phyloP scores from a whole-genome alignment of 2,329 filamentous ascomycete species.

The Zymoseptoria crescenta region DNA sequence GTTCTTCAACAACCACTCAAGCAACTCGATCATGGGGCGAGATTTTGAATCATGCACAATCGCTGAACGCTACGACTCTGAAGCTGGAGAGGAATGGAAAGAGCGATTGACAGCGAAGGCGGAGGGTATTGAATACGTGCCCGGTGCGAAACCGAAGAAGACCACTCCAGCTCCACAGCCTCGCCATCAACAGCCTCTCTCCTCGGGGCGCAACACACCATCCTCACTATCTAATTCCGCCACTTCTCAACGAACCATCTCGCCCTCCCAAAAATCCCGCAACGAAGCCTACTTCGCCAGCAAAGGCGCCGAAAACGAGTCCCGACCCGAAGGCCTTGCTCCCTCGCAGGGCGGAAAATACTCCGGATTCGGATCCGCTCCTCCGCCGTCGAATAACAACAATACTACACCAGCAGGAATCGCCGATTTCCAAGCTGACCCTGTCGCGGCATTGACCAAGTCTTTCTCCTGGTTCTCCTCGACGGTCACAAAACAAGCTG shows the following conservation, averaged over 20 bases:
- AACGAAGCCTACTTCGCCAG: conserved; percentile 88
- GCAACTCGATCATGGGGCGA: conserved; percentile 38
- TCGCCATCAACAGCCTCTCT: conserved; percentile 16
- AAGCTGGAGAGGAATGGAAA: conserved; percentile 92
- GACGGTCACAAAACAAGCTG: conserved; percentile 81
- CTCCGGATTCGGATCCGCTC: conserved; percentile 76
- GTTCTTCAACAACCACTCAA: conserved; percentile 64
- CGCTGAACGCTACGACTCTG: conserved; percentile 80
- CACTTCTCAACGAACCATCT: conserved; percentile 17
- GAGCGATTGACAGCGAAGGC: conserved; percentile 80
- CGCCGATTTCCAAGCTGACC: conserved; percentile 88
- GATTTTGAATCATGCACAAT: conserved; percentile 83
- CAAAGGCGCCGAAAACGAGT: conserved; percentile 75
- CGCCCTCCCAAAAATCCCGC: conserved; percentile 44
- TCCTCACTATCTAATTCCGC: not conserved
- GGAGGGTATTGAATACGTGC: conserved; percentile 79
- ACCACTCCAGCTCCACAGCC: conserved; percentile 19
- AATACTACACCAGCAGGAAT: conserved; percentile 42
- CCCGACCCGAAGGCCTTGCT: conserved; percentile 62
- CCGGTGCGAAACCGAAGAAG: conserved; percentile 27
- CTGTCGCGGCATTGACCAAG: conserved; percentile 78
- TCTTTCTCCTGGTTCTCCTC: conserved; percentile 91
- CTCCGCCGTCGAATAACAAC: conserved; percentile 44
- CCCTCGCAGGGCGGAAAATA: conserved; percentile 93
- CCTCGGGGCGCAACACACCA: conserved; percentile 10